Percentiles rank a stretch among this genome's conserved stretches.
phyloP scores from a whole-genome alignment of 805 yeast species.

The Tetrapisispora namnaoensis region DNA sequence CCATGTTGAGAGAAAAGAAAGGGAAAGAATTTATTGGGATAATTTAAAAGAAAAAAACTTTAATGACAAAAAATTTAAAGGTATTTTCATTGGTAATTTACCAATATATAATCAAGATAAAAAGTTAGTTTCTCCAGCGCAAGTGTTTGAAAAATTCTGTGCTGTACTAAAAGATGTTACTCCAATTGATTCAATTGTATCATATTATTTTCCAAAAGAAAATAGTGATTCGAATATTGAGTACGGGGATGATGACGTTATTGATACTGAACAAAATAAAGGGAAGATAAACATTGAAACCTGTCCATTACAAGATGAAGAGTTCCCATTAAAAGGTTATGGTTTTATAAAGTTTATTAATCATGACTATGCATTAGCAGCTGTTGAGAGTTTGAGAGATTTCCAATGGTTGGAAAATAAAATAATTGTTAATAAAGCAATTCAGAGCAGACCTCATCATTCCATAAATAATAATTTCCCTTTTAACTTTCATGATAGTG shows the following conservation, averaged over 20 bases:
- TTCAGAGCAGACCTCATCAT: constrained; percentile 21
- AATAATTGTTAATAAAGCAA: constrained; percentile 31
- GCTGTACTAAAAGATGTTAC: constrained; percentile 36
- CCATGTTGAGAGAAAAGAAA: constrained; percentile 56
- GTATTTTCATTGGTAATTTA: constrained; percentile 45
- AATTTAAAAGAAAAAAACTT: constrained; percentile 32
- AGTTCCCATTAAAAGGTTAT: constrained; percentile 30
- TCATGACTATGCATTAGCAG: constrained; percentile 40
- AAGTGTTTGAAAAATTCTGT: constrained; percentile 34
- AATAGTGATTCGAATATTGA: constrained; percentile 10
- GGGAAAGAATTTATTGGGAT: constrained; percentile 33
- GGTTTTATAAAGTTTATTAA: constrained; percentile 45
- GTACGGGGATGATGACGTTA: background rate
- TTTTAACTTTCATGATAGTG: background rate
- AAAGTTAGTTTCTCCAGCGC: constrained; percentile 11
- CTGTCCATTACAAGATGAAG: constrained; percentile 9
- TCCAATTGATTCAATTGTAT: constrained; percentile 14
- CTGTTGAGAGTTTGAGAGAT: constrained; percentile 41
- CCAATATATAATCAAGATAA: constrained; percentile 34
- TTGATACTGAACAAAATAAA: background rate
- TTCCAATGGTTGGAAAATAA: constrained; percentile 28
- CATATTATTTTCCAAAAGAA: constrained; percentile 26
- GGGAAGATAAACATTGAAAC: constrained; percentile 3
- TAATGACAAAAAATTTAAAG: constrained; percentile 39
- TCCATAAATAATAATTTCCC: background rate